These are phyloP conservation scores for Fomitopsis serialis DNA, from an alignment of 768 basidiomycete species.

Conservation along the genomic window DNA sequence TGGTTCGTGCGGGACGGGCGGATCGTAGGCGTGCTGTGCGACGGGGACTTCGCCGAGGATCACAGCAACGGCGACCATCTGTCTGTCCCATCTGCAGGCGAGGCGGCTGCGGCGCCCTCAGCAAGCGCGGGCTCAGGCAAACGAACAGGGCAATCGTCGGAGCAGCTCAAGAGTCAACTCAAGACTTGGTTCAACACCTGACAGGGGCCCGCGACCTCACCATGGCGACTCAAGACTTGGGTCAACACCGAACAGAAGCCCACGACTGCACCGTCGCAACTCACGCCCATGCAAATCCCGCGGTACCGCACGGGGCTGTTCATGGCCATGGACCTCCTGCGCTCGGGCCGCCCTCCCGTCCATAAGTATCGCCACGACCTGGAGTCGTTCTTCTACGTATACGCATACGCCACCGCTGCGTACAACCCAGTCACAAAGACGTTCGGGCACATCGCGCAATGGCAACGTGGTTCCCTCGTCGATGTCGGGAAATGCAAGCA, in stretches of 20 bases:
- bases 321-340: conserved; percentile 2
- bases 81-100: no score
- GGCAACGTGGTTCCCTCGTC: background rate
- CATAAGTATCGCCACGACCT: conserved; percentile 6
- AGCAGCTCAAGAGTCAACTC: no score
- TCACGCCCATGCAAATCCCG: no score
- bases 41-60: conserved; percentile 1
- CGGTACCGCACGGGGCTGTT: conserved; percentile 1
- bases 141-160: no score
- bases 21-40: background rate
- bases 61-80: no score
- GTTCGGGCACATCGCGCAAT: background rate
- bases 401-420: background rate
- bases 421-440: background rate
- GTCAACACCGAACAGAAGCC: no score
- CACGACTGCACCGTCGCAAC: no score
- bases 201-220: no score
- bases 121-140: no score
- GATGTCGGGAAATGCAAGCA: background rate
- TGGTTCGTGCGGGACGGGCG: background rate
- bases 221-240: no score
- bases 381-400: conserved; percentile 5
- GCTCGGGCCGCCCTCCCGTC: background rate
- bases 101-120: no score
- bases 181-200: no score